A percentile compares a stretch with the other conserved stretches of the same genome.
These are phyloP conservation scores for Oropetium thomaeum DNA, from an alignment of 176 grass and related monocot species.

Conservation along the genomic window DNA sequence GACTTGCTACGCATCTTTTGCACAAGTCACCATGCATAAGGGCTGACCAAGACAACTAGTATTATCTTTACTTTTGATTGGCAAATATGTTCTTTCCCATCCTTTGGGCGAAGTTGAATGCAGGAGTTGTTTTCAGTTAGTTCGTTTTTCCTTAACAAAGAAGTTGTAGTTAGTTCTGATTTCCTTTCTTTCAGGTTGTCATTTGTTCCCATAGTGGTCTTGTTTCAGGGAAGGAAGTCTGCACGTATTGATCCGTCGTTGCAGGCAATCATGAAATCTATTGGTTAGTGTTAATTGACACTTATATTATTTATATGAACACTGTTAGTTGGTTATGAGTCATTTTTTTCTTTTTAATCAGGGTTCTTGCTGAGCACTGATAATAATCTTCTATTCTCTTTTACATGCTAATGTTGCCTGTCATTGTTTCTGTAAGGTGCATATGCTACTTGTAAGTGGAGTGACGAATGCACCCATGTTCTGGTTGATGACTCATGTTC, in stretches of 20 bases:
- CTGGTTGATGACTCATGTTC: constrained; percentile 75
- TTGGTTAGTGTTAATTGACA: constrained; percentile 60
- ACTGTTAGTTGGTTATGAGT: neutral
- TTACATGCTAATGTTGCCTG: neutral
- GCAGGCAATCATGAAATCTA: constrained; percentile 61
- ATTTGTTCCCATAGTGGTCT: constrained; percentile 61
- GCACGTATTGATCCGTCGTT: constrained; percentile 49
- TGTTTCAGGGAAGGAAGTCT: constrained; percentile 53
- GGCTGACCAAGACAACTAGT: neutral
- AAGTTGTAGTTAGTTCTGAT: constrained; percentile 7
- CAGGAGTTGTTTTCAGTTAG: neutral
- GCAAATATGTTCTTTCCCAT: neutral
- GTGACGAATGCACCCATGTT: constrained; percentile 75
- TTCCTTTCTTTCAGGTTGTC: constrained; percentile 57
- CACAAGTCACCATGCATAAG: neutral
- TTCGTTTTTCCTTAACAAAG: no score
- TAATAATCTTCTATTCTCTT: constrained; percentile 20
- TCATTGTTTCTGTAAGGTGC: constrained; percentile 48
- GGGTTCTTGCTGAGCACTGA: constrained; percentile 1
- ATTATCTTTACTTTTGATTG: constrained; percentile 2
- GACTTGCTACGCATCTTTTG: neutral
- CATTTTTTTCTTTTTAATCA: neutral
- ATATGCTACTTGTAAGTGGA: constrained; percentile 72
- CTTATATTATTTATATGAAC: constrained; percentile 24
- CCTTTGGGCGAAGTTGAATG: constrained; percentile 4